Conservation (phyloP, 192 early-diverging fungal species). For the Gryganskiella cystojenkinii region DNA sequence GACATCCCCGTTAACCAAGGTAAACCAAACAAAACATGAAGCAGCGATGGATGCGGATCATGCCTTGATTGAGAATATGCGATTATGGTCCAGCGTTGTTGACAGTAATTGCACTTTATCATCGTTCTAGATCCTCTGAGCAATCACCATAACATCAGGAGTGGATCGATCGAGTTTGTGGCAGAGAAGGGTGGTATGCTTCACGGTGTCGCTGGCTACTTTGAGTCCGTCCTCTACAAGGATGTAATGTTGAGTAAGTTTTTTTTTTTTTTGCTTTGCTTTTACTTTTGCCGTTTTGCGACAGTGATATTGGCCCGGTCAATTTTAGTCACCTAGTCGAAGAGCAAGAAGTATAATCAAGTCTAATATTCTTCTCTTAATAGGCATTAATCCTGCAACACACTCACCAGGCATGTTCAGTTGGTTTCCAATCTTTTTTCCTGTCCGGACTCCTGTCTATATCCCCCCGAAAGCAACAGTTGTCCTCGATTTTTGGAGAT, state of each 20-base stretch:
- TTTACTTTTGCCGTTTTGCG: background rate
- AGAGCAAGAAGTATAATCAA: too few species aligned
- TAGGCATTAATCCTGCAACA: constrained; percentile 80
- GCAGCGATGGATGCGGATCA: background rate
- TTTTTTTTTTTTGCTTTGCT: background rate
- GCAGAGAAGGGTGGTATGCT: constrained; percentile 68
- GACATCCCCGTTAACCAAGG: constrained; percentile 49
- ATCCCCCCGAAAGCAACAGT: constrained; percentile 70
- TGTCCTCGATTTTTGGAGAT: constrained; percentile 87
- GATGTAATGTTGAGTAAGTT: constrained; percentile 70
- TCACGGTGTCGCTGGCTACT: constrained; percentile 97
- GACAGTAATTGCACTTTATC: background rate
- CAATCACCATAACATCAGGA: constrained; percentile 83
- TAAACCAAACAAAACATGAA: too few species aligned
- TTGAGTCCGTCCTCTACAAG: constrained; percentile 92
- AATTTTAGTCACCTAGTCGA: too few species aligned
- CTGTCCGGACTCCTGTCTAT: constrained; percentile 77
- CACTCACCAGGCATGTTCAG: constrained; percentile 96
- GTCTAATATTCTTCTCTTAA: constrained; percentile 49
- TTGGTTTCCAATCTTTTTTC: constrained; percentile 99
- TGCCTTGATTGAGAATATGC: background rate
- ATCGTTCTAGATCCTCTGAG: constrained; percentile 57
- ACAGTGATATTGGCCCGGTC: too few species aligned
- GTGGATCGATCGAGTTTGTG: constrained; percentile 64
- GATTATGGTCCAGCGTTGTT: background rate